phyloP scores from a whole-genome alignment of 495 filamentous ascomycete species.

The Bathelium albidoporum region DNA sequence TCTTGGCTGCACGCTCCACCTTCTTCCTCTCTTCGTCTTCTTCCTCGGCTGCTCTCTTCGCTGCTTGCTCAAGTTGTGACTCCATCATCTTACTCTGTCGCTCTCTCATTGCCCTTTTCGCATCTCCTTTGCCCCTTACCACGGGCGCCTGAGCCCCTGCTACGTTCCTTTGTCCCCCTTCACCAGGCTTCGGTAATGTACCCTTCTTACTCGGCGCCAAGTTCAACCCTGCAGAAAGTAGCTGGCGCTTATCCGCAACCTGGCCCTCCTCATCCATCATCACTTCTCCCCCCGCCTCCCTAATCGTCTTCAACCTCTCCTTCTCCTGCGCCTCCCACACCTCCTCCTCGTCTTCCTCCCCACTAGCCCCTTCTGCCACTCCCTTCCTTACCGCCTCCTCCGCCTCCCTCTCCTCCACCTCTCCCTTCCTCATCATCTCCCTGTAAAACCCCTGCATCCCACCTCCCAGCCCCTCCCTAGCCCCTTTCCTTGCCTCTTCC shows the following conservation, averaged over 20 bases:
- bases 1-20: slow-evolving; percentile 64
- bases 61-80: slow-evolving; percentile 61
- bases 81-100: slow-evolving; percentile 83
- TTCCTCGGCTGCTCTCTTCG: slow-evolving; percentile 62
- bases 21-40: slow-evolving; percentile 61
- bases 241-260: slow-evolving; percentile 85
- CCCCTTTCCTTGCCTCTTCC: slow-evolving; percentile 53
- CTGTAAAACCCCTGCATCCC: slow-evolving; percentile 87
- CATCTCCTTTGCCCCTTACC: slow-evolving; percentile 23
- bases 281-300: slow-evolving; percentile 56
- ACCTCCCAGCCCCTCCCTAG: slow-evolving; percentile 45
- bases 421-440: slow-evolving; percentile 65
- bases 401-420: slow-evolving; percentile 58
- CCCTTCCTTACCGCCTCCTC: slow-evolving; percentile 48
- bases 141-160: slow-evolving; percentile 33
- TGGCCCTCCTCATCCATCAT: slow-evolving; percentile 86
- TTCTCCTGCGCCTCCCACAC: slow-evolving; percentile 51
- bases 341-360: slow-evolving; percentile 34
- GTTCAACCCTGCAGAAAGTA: slow-evolving; percentile 82
- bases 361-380: slow-evolving; percentile 38
- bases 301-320: slow-evolving; percentile 64
- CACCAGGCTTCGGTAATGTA: slow-evolving; percentile 6
- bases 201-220: slow-evolving; percentile 52
- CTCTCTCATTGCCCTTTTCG: slow-evolving; percentile 57
- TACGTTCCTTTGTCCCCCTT: slow-evolving; percentile 26